Evolutionary conservation across 2,329 filamentous ascomycete species (phyloP), one percentile per base, ranked within the genome.

Genomic region (Aureobasidium sp.): DNA sequence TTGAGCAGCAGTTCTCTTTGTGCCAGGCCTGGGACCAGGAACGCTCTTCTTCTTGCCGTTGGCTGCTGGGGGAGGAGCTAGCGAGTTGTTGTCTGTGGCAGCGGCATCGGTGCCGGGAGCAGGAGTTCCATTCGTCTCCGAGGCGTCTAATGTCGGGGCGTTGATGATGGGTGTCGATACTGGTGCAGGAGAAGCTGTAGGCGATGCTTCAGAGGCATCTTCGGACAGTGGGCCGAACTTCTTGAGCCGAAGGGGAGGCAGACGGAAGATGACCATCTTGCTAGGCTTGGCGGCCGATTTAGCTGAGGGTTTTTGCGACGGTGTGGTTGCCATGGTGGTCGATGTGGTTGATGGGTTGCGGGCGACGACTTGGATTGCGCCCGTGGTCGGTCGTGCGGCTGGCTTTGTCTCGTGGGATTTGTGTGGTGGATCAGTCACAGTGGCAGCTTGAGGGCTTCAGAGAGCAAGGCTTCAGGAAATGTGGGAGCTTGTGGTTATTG

Each of bases 1-100:
- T 29, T 71, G 69, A 63, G 72, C 79, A 69, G 75, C 76, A 63
- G 76, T 75, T 71, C 85, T 80, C 76, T 89, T 88, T 63, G 79
- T 80, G 61, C 81, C 84, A 42, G 83, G 80, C 68, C 88, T 88
- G 24, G 84, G 82, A 66, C 87, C 83, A 73, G 91, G 88, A 37
- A 83, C 79, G 37, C 87, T 86, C 75, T 92, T 92, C 78, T 90
- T 91, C 79, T 90, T 91, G 14, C 80, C 77, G 7, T 80, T 85
- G 60, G 68, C 68, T 40, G 66, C 66, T 42, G 71, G 73, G 17
- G 77, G 77, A 14, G 79, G 76, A 53, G 78, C 77, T 42, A 79
- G 70, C 44, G 76, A 71, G 67, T 72, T 73, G 60, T 59, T 62
- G 62, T 73, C 71, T 24, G 70, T 70, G 31, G 71, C 71, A 49